Conservation (phyloP, 352 stramenopile genomes). For the Globisporangium middletonii region DNA sequence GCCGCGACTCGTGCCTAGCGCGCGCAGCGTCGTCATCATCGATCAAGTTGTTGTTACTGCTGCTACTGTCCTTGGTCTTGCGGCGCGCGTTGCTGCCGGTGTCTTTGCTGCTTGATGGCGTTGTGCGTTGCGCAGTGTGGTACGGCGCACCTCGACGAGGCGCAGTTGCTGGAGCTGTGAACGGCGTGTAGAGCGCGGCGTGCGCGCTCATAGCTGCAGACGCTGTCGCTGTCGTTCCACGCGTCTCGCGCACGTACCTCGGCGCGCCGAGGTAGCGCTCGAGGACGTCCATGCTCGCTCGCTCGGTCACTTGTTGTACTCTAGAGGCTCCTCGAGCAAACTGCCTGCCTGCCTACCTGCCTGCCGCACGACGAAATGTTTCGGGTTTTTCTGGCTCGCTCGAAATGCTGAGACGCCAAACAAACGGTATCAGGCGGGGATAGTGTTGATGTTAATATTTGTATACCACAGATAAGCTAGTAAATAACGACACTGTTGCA, state of each 20-base stretch:
- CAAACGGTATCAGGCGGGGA: too few species aligned
- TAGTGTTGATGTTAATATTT: not conserved
- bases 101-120: not conserved
- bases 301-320: too few species aligned
- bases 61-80: not conserved
- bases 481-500: too few species aligned
- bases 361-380: too few species aligned
- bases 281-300: not conserved
- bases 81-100: too few species aligned
- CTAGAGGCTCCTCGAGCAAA: too few species aligned
- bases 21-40: not conserved
- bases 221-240: not conserved
- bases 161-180: not conserved
- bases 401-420: too few species aligned
- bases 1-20: conserved; percentile 4
- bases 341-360: too few species aligned
- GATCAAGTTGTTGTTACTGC: not conserved
- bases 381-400: too few species aligned
- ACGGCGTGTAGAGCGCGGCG: not conserved
- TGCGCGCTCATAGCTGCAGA: not conserved
- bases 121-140: not conserved
- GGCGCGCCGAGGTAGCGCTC: not conserved
- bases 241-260: not conserved
- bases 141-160: not conserved
- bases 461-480: not conserved